Base-by-base conservation (phyloP, 78 protist genomes). In the Dictyostelium purpureum region DNA sequence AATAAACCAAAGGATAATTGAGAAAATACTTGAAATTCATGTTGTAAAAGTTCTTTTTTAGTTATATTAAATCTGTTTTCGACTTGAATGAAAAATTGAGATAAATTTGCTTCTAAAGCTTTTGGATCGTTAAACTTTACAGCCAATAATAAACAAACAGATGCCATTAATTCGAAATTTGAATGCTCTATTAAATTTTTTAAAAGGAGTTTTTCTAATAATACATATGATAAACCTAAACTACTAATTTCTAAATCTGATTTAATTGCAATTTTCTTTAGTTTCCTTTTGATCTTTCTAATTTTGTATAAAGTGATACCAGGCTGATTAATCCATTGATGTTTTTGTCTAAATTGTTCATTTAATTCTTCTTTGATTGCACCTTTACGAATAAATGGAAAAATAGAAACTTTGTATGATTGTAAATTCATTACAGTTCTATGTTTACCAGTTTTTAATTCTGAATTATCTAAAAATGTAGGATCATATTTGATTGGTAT, bases 311-410 rank as follows among this genome's bases (percentile, higher is more conserved):
- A 57, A 4, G 90, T 83, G 2, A 83, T 42, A 56, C 90, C 80
- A 28, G 90, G 40, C 43, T 71, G 79, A n/a, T 12, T 77, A 11
- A 83, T 71, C 90, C 90, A 83, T 43, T 42, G 47, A 21, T 83
- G 90, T 57, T 83, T 83, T 67, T 83, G 90, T 37, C 80, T 19
- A 49, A 83, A 83, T 43, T 83, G 90, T 56, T 83, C 90, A 9
- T 83, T 83, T 6, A 83, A 40, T 31, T 83, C 90, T 57, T 83
- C 90, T 43, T 83, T 83, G 80, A 83, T 83, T 10, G 90, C 90
- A 57, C 81, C 90, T 42, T 83, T 83, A 28, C 71, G 69, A 16
- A 83, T 83, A 59, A 69, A 71, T 12, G 90, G 90, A 35, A 83
- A 70, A 28, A 83, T 83, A 0, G 90, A 83, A 1, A 83, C 45